Conservation (phyloP, 2,329 filamentous ascomycete species). For the Aspergillus sp. region DNA sequence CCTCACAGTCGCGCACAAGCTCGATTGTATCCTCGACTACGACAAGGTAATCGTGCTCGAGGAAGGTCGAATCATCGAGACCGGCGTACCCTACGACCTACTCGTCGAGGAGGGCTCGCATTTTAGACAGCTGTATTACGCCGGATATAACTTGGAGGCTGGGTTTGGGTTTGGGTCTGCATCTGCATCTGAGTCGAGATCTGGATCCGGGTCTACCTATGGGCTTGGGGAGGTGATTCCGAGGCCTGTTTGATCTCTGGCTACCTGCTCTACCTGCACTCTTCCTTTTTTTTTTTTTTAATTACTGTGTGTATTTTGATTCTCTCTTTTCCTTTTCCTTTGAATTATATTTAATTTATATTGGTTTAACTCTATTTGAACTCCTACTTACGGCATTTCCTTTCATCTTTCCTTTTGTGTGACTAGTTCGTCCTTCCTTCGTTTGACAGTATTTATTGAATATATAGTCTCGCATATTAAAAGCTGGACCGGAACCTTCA, state of each 20-base stretch:
- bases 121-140: slow-evolving; percentile 36
- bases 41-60: slow-evolving; percentile 41
- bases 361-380: not conserved
- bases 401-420: not conserved
- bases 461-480: too few species aligned
- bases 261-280: too few species aligned
- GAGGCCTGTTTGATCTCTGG: too few species aligned
- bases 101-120: slow-evolving; percentile 38
- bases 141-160: slow-evolving; percentile 23
- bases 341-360: not conserved
- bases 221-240: too few species aligned
- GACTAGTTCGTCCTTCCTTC: not conserved
- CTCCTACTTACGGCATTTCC: not conserved
- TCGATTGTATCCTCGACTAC: slow-evolving; percentile 47
- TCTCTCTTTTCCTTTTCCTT: not conserved
- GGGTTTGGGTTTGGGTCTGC: slow-evolving; percentile 5
- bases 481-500: too few species aligned
- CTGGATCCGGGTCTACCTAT: too few species aligned
- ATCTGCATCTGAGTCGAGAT: too few species aligned
- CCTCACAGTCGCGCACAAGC: slow-evolving; percentile 56
- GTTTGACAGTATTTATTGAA: too few species aligned
- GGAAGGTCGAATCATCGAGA: slow-evolving; percentile 35
- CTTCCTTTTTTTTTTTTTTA: not conserved
- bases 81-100: slow-evolving; percentile 34
- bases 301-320: not conserved